phyloP scores from a whole-genome alignment of 2,329 filamentous ascomycete genomes.

The Microcyclosporella mali region DNA sequence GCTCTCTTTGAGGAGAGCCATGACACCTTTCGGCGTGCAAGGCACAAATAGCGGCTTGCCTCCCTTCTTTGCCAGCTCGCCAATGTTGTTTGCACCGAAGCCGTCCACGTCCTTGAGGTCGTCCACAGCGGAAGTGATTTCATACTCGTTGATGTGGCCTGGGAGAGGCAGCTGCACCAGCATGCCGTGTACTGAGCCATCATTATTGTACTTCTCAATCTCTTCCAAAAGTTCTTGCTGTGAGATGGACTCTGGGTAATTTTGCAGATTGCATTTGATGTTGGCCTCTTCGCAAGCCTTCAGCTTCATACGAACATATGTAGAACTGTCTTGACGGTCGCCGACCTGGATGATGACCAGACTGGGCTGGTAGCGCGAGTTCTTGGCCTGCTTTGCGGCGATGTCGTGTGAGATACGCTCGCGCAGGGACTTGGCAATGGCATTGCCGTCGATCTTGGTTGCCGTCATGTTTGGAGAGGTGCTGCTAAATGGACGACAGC shows the following conservation, averaged over 20 bases:
- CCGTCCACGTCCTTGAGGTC: conserved; percentile 98
- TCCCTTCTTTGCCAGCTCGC: conserved; percentile 91
- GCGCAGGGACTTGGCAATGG: conserved; percentile 86
- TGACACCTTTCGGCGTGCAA: conserved; percentile 95
- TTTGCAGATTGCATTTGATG: conserved; percentile 79
- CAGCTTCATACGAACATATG: conserved; percentile 99
- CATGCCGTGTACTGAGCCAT: conserved; percentile 80
- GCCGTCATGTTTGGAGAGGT: conserved; percentile 68
- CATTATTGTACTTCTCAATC: conserved; percentile 77
- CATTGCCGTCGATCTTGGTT: conserved; percentile 89
- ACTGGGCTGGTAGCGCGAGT: conserved; percentile 81
- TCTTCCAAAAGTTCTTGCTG: conserved; percentile 81
- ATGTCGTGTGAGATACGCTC: conserved; percentile 77
- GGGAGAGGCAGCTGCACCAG: conserved; percentile 90
- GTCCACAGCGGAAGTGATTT: conserved; percentile 80
- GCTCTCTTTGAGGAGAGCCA: conserved; percentile 79
- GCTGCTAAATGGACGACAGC: conserved; percentile 40
- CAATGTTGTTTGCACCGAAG: conserved; percentile 90
- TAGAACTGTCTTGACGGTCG: conserved; percentile 80
- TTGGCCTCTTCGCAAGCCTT: conserved; percentile 95
- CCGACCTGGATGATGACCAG: conserved; percentile 97
- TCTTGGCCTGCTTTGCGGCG: conserved; percentile 68
- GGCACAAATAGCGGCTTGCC: conserved; percentile 84
- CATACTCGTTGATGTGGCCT: conserved; percentile 81
- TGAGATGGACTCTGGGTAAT: conserved; percentile 72